Base-by-base conservation (phyloP, 331 rosid species). In the Acacia pycnantha region DNA sequence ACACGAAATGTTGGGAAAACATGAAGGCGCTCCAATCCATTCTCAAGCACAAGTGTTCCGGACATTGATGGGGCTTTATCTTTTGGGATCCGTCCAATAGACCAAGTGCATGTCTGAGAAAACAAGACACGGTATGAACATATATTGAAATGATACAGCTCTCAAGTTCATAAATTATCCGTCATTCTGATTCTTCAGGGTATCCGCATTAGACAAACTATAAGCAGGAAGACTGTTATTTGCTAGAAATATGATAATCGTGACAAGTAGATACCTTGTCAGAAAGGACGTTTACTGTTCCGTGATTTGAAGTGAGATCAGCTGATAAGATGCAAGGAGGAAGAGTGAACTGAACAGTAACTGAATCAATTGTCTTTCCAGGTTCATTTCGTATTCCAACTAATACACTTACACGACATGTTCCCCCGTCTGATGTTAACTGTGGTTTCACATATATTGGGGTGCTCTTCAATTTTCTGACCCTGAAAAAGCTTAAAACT, bases 371-470 rank as follows among this genome's bases (percentile, higher is more conserved):
- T 15, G 89, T 77, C 90, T 93, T 95, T 84, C 99, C 97, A 56
- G 98, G 98, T 82, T 95, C 97, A 65, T 90, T 94, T 86, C 86
- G 86, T 77, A 87, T 83, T 74, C 99, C 99, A 64, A 92, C 97
- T 92, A 96, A 40, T 84, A 96, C 88, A 84, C 83, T 92, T 82
- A 96, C 72, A 12, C 92, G 93, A 78, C 98, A 92, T 29, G 86
- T 89, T 86, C 97, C 98, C 1, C 90, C 88, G 76, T 85, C 92
- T 29, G 97, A 93, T 19, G 97, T 92, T 74, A 96, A 84, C 88
- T 92, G 99, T 13, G 98, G 99, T 88, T 90, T 93, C 82, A 95
- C 94, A 46, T 95, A 95, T 75, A 95, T 82, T n/a, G 99, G 99
- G 82, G 93, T 91, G 86, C 79, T 91, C 90, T 92, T 93, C 89